phyloP scores from a whole-genome alignment of 208 protist genomes.

The Crithidia brevicula region DNA sequence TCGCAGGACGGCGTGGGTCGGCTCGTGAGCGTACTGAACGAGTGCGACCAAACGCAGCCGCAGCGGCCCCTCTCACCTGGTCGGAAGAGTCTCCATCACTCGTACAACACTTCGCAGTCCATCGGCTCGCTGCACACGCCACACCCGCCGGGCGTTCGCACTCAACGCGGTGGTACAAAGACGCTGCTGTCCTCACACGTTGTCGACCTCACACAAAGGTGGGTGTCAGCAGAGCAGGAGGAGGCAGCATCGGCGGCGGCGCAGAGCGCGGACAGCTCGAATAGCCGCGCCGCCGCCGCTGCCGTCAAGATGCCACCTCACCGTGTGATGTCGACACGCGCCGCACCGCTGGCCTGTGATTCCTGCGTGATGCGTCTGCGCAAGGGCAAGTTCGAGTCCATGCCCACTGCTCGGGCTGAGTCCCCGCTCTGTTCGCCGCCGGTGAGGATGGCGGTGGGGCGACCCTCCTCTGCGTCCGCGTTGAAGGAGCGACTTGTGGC shows the following conservation, averaged over 20 bases:
- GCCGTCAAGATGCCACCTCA: conserved; percentile 11
- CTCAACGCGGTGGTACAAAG: neutral
- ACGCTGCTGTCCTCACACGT: neutral
- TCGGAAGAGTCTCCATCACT: neutral
- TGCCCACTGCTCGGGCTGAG: neutral
- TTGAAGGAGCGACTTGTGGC: conserved; percentile 17
- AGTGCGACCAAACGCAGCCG: neutral
- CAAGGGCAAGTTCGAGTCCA: conserved; percentile 13
- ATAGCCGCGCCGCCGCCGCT: neutral
- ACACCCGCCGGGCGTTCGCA: neutral
- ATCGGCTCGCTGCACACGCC: neutral
- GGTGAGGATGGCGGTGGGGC: neutral
- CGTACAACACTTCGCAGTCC: conserved; percentile 1
- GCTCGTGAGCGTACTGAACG: conserved; percentile 10
- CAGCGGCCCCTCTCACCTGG: neutral
- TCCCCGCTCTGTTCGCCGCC: neutral
- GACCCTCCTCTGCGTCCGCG: neutral
- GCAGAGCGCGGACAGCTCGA: neutral
- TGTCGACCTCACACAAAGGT: conserved; percentile 6
- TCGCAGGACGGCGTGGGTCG: conserved; percentile 14
- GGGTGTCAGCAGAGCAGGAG: conserved; percentile 10
- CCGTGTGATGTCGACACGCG: neutral
- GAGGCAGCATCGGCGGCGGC: neutral
- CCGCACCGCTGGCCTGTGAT: neutral
- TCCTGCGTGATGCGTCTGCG: conserved; percentile 24